phyloP scores from a whole-genome alignment of 768 basidiomycete species.

The Dentipellis sp. region DNA sequence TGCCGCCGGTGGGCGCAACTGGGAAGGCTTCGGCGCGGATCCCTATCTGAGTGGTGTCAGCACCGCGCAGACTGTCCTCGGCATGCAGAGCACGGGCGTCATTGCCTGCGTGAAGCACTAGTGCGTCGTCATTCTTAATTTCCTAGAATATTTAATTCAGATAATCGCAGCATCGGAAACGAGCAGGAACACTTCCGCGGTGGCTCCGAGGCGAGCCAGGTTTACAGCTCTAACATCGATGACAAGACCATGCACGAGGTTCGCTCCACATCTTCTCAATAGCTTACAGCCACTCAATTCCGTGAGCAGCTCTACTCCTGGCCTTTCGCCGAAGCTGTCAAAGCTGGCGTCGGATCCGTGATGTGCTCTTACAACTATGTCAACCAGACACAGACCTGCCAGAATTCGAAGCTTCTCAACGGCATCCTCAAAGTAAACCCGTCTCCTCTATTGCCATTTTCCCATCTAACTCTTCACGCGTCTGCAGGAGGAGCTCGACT shows the following conservation, averaged over 20 bases:
- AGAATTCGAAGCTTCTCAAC: constrained; percentile 63
- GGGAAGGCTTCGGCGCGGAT: constrained; percentile 94
- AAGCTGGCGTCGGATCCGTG: constrained; percentile 63
- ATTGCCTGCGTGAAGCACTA: constrained; percentile 85
- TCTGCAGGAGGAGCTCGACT: constrained; percentile 17
- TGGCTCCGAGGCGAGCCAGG: neutral
- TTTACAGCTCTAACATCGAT: constrained; percentile 58
- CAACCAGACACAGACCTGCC: constrained; percentile 68
- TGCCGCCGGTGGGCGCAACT: constrained; percentile 77
- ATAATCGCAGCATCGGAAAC: constrained; percentile 22
- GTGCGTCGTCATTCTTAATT: constrained; percentile 51
- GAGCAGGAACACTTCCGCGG: constrained; percentile 58
- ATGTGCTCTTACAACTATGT: constrained; percentile 75
- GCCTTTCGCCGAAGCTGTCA: constrained; percentile 60
- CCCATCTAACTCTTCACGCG: neutral
- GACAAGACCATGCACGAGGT: constrained; percentile 69
- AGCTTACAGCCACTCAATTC: too few relatives aligned
- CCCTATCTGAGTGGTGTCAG: constrained; percentile 78
- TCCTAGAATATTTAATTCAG: neutral
- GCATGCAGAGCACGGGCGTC: constrained; percentile 70
- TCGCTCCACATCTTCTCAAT: too few relatives aligned
- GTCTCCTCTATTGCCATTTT: neutral
- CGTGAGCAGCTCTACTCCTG: constrained; percentile 41
- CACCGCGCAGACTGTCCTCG: constrained; percentile 73
- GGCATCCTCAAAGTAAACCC: constrained; percentile 50